Evolutionary conservation across 768 basidiomycete genomes (phyloP), one percentile per base, ranked within the genome.

Genomic region (Phlebiopsis flavidoalba): DNA sequence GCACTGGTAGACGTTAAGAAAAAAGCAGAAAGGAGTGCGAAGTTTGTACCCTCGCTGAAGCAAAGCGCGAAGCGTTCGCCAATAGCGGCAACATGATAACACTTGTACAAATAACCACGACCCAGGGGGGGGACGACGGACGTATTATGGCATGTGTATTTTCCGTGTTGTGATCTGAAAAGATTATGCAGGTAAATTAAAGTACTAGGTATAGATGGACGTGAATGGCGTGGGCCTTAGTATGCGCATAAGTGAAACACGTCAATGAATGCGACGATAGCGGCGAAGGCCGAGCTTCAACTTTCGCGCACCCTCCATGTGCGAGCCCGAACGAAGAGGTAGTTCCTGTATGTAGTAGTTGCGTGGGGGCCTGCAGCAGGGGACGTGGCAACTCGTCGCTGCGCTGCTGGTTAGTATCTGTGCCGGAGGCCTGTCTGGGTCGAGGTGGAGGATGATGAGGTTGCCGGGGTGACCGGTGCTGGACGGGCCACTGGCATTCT

Each of bases 11-110:
- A 89, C 68, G 77, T 86, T 47, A 74, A 83, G 64, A 88, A 86
- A 88, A 86, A 73, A 87, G 87, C 65, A 77, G 80, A 43, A 61
- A 72, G 3, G 87, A 89, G 63, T 89, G 87, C 67, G 80, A 83
- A 15, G 51, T 89, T 89, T 67, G 67, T 88, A n/a, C n/a, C 0
- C 66, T 65, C 36, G 86, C 85, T 8, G 87, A 88, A 71, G 76
- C 74, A 22, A 67, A 68, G 55, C 70, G 74, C 22, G 70, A 78
- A 40, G 79, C 74, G 33, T 80, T 79, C 58, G 67, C 53, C 6
- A 36, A 36, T 31, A 43, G 40, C 3, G 37, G 40, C 40, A 43
- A 17, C 40, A 12, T 43, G 2, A 8, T 43, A 31, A 31, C 6
- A 31, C 26, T 31, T 6, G 6, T 31, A 2, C 26, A 31, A 31